A percentile compares a stretch with the other conserved stretches of the same genome.
phyloP scores from a whole-genome alignment of 1,284 basidiomycete genomes.

The Papiliotrema nemorosa region DNA sequence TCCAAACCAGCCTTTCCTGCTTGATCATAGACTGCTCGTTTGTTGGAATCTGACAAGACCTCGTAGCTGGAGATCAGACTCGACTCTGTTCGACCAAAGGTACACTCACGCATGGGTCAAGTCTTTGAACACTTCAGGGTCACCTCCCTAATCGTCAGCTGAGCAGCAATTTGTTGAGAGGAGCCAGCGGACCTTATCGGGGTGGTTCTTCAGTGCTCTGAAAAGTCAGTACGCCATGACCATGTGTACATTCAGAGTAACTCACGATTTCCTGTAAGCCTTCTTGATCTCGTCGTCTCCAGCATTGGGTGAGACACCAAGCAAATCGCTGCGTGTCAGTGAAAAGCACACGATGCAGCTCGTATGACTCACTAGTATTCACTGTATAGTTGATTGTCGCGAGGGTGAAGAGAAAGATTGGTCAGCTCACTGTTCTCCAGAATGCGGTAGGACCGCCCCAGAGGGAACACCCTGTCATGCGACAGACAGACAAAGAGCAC shows the following conservation, averaged over 20 bases:
- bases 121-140: conserved; percentile 96
- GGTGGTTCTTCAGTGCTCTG: conserved; percentile 85
- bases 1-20: conserved; percentile 90
- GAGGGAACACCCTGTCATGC: background rate
- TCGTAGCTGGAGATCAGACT: conserved; percentile 65
- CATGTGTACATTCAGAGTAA: conserved; percentile 3
- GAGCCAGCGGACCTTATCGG: too few relatives aligned
- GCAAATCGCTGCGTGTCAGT: conserved; percentile 58
- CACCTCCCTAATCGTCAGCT: too few relatives aligned
- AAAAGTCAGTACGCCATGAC: conserved; percentile 14
- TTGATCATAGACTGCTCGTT: conserved; percentile 81
- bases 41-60: conserved; percentile 84
- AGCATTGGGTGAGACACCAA: conserved; percentile 72
- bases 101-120: conserved; percentile 83
- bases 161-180: too few relatives aligned
- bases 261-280: conserved; percentile 87
- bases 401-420: background rate
- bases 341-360: background rate
- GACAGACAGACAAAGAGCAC: too few relatives aligned
- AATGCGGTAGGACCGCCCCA: background rate
- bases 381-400: conserved; percentile 54
- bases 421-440: too few relatives aligned
- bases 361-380: conserved; percentile 65
- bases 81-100: too few relatives aligned
- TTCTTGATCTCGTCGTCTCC: conserved; percentile 84